phyloP scores from a whole-genome alignment of 202 grass and related monocot species.

The Panicum virgatum region DNA sequence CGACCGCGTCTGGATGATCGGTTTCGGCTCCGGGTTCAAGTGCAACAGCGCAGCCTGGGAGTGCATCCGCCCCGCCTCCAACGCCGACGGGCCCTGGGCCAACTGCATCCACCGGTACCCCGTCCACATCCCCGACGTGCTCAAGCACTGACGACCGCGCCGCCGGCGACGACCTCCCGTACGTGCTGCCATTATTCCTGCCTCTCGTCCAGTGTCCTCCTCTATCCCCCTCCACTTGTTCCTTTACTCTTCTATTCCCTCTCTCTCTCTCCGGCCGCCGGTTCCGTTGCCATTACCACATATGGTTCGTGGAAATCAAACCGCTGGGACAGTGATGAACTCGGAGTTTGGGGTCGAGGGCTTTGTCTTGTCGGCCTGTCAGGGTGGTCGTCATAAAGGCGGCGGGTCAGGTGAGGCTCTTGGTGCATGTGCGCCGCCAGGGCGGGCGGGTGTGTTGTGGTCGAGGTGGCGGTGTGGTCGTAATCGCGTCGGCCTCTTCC shows the following conservation, averaged over 20 bases:
- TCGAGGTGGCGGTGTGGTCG: not conserved
- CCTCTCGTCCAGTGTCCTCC: no score
- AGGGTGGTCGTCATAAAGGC: not conserved
- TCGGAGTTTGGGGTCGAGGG: not conserved
- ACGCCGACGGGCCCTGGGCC: slow-evolving; percentile 76
- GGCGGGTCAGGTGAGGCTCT: not conserved
- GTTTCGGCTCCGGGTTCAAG: slow-evolving; percentile 66
- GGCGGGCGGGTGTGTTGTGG: not conserved
- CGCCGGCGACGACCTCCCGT: no score
- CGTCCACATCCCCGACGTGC: slow-evolving; percentile 68
- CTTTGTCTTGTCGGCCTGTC: not conserved
- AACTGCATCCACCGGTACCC: slow-evolving; percentile 73
- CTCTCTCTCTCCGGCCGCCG: not conserved
- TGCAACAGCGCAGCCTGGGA: slow-evolving; percentile 94
- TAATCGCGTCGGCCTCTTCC: not conserved
- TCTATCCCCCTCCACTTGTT: not conserved
- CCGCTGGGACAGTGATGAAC: not conserved
- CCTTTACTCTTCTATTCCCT: not conserved
- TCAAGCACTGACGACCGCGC: slow-evolving; percentile 48
- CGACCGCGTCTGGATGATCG: slow-evolving; percentile 63
- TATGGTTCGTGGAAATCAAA: not conserved
- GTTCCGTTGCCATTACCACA: not conserved
- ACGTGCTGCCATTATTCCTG: no score
- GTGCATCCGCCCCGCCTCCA: slow-evolving; percentile 51
- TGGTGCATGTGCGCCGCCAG: not conserved